phyloP scores from a whole-genome alignment of 345 rosid genomes.

The Lumnitzera littorea region DNA sequence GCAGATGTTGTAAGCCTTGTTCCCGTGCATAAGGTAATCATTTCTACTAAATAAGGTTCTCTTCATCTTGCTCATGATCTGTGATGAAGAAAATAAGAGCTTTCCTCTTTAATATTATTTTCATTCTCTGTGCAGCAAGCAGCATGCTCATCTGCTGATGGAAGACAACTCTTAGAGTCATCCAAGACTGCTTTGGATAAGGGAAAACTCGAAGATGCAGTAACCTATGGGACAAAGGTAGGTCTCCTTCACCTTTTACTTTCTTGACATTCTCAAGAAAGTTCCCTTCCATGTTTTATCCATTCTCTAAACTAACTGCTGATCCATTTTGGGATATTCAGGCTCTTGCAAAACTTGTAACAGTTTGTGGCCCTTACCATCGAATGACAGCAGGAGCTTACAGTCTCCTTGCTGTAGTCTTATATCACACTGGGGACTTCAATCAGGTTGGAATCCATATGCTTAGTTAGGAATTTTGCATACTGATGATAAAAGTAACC shows the following conservation, averaged over 20 bases:
- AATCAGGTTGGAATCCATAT: constrained; percentile 56
- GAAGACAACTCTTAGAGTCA: constrained; percentile 95
- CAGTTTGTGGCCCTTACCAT: constrained; percentile 98
- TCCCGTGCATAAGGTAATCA: constrained; percentile 89
- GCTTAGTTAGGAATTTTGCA: background rate
- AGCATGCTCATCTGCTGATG: constrained; percentile 99
- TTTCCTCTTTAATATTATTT: background rate
- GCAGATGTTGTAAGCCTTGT: constrained; percentile 83
- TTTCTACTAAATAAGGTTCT: background rate
- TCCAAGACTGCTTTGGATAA: constrained; percentile 98
- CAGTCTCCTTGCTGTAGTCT: constrained; percentile 97
- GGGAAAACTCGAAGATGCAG: constrained; percentile 99
- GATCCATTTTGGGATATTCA: constrained; percentile 22
- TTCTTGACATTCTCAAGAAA: constrained; percentile 1
- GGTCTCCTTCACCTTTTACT: constrained; percentile 2
- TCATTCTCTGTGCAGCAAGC: constrained; percentile 68
- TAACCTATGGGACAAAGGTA: constrained; percentile 92
- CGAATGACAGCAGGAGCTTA: constrained; percentile 99
- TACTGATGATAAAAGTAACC: too few relatives aligned
- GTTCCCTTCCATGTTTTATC: too few relatives aligned
- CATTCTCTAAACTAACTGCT: too few relatives aligned
- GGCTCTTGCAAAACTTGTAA: constrained; percentile 97
- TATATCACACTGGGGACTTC: constrained; percentile 98
- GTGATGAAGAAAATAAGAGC: background rate
- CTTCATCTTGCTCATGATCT: background rate